Percentiles rank a stretch among this genome's conserved stretches.
These are phyloP conservation scores for Ceratocystis lukuohia DNA, from an alignment of 2,329 filamentous ascomycete species.

Conservation along the genomic window DNA sequence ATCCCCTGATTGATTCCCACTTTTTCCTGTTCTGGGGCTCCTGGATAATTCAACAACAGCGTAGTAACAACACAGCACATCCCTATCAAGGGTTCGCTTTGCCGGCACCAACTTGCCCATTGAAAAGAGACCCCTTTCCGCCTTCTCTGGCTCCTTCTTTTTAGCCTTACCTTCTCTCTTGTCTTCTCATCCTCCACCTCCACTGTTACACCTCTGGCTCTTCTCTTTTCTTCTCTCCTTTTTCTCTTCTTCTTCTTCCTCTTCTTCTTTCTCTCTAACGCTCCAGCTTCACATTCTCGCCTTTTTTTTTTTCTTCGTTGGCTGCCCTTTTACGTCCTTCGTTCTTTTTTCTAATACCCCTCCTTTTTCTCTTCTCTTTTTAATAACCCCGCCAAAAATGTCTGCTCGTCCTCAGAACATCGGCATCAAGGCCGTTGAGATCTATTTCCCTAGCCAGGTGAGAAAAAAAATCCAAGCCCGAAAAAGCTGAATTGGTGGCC, in stretches of 20 bases:
- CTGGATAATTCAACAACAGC: slow-evolving; percentile 6
- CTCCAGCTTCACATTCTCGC: background rate
- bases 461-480: slow-evolving; percentile 23
- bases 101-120: slow-evolving; percentile 1
- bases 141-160: slow-evolving; percentile 5
- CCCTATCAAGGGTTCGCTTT: slow-evolving; percentile 1
- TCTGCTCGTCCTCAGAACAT: slow-evolving; percentile 70
- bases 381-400: slow-evolving; percentile 36
- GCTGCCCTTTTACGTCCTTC: slow-evolving; percentile 1
- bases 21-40: slow-evolving; percentile 14
- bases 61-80: background rate
- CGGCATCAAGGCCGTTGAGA: slow-evolving; percentile 85
- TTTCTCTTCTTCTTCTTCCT: slow-evolving; percentile 11
- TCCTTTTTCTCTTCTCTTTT: slow-evolving; percentile 10
- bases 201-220: background rate
- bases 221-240: slow-evolving; percentile 15
- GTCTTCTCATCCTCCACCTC: slow-evolving; percentile 4
- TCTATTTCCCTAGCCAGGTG: slow-evolving; percentile 80
- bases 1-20: slow-evolving; percentile 14
- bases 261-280: background rate
- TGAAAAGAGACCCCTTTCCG: slow-evolving; percentile 17
- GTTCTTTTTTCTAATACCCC: slow-evolving; percentile 7
- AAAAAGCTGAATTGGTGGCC: background rate
- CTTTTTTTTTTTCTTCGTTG: background rate
- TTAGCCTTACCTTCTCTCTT: slow-evolving; percentile 12